Base-by-base conservation (phyloP, 306 rosid species). In the Cicer chorassanicum region DNA sequence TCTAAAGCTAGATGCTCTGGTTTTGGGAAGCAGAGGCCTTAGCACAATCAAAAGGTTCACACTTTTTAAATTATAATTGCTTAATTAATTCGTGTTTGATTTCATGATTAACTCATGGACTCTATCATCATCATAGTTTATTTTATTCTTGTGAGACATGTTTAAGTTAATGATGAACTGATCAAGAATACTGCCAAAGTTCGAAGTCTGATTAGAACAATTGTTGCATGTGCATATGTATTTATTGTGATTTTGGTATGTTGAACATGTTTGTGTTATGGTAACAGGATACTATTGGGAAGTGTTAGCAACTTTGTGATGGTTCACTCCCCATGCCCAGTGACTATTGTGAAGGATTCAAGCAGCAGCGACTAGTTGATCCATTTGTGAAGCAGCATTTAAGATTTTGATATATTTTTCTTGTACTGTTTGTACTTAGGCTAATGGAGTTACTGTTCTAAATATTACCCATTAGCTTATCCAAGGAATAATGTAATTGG, bases 21-120 rank as follows among this genome's bases (percentile, higher is more conserved):
- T 93, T 2, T 75, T 93, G 90, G 98, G 98, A 84, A 93, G 90
- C 87, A 93, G 98, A 83, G 98, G 98, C 6, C 93, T 87, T 1
- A 59, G 96, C 49, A 76, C 88, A 61, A 73, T 93, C 50, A 60
- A 65, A 82, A 93, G 97, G 98, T 91, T 49, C 6, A 18, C 29
- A 15, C 4, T 38, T 60, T 8, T 76, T 24, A 24, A 24, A 24
- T 24, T 24, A 24, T 24, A 24, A 24, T 24, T 4, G 34, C 34
- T 24, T 24, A 24, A 24, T 24, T 24, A 24, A 24, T 24, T 2
- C 34, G 34, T 24, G 4, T 24, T 24, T 24, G 4, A 24, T 24
- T 24, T 24, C 34, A 24, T 24, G 34, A 24, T 24, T 24, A 24
- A 24, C 34, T 24, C 34, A 24, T 24, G 29, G 29, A 21, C 29